Evolutionary conservation across 2,329 filamentous ascomycete species (phyloP), one percentile per base, ranked within the genome.

Genomic region (Talaromyces sp.): DNA sequence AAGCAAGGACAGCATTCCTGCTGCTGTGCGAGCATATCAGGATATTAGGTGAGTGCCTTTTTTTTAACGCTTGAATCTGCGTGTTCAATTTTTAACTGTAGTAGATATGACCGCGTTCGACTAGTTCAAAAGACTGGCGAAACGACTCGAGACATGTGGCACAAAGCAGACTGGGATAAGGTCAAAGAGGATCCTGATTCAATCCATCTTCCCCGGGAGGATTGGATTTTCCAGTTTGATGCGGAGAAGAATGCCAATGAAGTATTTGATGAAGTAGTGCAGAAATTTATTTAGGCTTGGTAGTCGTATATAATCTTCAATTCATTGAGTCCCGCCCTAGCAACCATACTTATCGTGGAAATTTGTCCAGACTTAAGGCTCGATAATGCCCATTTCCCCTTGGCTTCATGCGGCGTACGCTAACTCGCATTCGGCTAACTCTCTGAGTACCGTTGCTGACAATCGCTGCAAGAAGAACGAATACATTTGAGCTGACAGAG

Each of bases 201-300:
- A 41, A 80, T 83, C 64, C 74, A 80, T 58, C 66, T 82, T 55
- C 70, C 76, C 11, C 72, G 79, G 41, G 79, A 82, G 64, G 76
- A 74, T 57, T 82, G 80, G 80, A 70, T 83, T 9, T 70, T 81
- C 24, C 70, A 74, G 43, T 80, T 81, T 63, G 80, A 83, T 64
- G 76, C 79, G 27, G 80, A 83, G 69, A 71, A 68, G 35, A 74
- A 81, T 63, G 77, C 79, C 0, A 77, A 80, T 62, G 70, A 74
- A 43, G 69, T 73, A 35, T 79, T 65, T 64, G 71, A 66, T 63
- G 69, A 67, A 61, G 60, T 69, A 10, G 65, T 65, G 17, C 65
- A 68, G 50, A 70, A 58, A 26, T 63, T 69, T 32, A 63, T 67
- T 2, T 62, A 63, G 43, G 7, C 31, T 10, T 24, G 24, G 11